A percentile compares a stretch with the other conserved stretches of the same genome.
Evolutionary conservation across 1,139 yeast genomes (phyloP).

Genomic region (Yamadazyma aaseri): DNA sequence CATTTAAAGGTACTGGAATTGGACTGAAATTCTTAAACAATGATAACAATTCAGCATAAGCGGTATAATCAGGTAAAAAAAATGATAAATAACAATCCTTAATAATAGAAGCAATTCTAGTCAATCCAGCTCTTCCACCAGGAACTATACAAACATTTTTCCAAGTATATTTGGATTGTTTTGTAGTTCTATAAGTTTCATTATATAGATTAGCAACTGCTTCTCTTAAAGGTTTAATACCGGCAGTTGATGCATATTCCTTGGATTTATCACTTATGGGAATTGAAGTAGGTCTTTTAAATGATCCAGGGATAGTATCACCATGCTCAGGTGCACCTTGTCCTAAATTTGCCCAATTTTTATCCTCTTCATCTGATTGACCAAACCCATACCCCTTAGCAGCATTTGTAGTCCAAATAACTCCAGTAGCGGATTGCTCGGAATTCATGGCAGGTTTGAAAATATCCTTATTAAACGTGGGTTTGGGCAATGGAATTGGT

Average conservation of each 20-base stretch:
- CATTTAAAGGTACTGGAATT: conserved; percentile 64
- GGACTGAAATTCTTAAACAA: conserved; percentile 67
- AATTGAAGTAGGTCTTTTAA: conserved; percentile 52
- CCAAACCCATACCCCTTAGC: conserved; percentile 61
- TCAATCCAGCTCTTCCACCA: conserved; percentile 69
- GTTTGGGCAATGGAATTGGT: conserved; percentile 55
- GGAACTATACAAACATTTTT: conserved; percentile 69
- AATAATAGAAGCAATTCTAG: conserved; percentile 65
- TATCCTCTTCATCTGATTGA: conserved; percentile 36
- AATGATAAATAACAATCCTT: conserved; percentile 62
- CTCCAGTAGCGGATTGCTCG: conserved; percentile 65
- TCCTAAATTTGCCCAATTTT: conserved; percentile 64
- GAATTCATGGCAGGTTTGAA: conserved; percentile 63
- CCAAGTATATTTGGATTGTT: conserved; percentile 56
- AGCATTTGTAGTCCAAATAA: conserved; percentile 67
- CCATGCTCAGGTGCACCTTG: conserved; percentile 76
- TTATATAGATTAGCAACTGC: conserved; percentile 65
- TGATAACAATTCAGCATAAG: conserved; percentile 71
- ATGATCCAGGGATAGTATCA: conserved; percentile 59
- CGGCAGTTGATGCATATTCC: conserved; percentile 69
- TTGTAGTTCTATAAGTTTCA: conserved; percentile 52
- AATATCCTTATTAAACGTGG: conserved; percentile 44
- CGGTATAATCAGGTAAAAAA: conserved; percentile 69
- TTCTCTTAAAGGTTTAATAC: conserved; percentile 54
- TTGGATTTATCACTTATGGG: conserved; percentile 53